Conservation (phyloP, 805 yeast genomes). For the Metschnikowia vanudenii region DNA sequence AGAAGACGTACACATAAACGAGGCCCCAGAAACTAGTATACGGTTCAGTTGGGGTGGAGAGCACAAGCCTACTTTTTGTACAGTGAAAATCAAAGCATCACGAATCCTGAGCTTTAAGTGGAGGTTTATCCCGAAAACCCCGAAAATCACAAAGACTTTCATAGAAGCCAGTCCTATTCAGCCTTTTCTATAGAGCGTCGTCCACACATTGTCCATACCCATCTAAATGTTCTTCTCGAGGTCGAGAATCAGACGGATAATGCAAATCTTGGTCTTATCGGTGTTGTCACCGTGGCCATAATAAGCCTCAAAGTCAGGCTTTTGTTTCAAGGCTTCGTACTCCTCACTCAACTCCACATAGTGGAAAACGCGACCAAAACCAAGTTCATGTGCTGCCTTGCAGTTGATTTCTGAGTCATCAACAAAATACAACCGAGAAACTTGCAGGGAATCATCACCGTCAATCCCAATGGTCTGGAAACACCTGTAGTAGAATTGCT, state of each 20-base stretch:
- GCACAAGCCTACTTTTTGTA: too few relatives aligned
- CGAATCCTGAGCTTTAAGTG: too few relatives aligned
- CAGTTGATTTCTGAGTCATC: slow-evolving; percentile 87
- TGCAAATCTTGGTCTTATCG: slow-evolving; percentile 35
- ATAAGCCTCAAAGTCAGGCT: slow-evolving; percentile 31
- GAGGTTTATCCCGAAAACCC: too few relatives aligned
- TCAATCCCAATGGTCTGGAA: slow-evolving; percentile 60
- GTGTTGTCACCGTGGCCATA: slow-evolving; percentile 36
- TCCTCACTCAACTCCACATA: slow-evolving; percentile 70
- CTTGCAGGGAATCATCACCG: slow-evolving; percentile 28
- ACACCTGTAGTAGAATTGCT: slow-evolving; percentile 61
- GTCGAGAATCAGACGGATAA: slow-evolving; percentile 59
- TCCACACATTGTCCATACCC: neutral
- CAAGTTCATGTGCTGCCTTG: slow-evolving; percentile 65
- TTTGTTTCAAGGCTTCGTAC: slow-evolving; percentile 30
- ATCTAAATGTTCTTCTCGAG: slow-evolving; percentile 29
- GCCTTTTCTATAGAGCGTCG: too few relatives aligned
- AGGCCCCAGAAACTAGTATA: too few relatives aligned
- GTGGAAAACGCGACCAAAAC: slow-evolving; percentile 72
- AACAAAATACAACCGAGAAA: slow-evolving; percentile 62
- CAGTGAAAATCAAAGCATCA: too few relatives aligned
- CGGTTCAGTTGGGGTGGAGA: too few relatives aligned
- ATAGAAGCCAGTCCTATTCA: too few relatives aligned
- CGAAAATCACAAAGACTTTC: too few relatives aligned
- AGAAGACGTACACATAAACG: too few relatives aligned